Conservation (phyloP, 1,284 basidiomycete species). For the Filobasidium uniguttulatum region DNA sequence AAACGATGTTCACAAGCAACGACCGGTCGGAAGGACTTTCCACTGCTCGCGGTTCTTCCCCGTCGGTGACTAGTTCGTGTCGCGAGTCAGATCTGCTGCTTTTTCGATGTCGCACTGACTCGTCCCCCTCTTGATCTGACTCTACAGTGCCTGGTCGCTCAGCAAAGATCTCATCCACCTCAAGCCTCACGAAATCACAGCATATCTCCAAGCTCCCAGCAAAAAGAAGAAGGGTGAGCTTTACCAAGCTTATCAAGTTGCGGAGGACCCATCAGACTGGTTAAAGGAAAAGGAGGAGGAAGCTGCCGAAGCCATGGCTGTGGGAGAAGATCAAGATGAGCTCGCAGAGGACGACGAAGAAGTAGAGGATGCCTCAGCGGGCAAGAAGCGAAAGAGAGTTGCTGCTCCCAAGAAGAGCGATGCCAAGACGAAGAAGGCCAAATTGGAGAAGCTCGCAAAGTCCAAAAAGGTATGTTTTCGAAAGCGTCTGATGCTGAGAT, state of each 20-base stretch:
- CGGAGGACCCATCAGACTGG: constrained; percentile 67
- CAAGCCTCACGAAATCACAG: constrained; percentile 64
- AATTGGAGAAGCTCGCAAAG: constrained; percentile 16
- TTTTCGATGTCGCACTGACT: background rate
- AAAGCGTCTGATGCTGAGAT: background rate
- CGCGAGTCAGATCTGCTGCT: background rate
- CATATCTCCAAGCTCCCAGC: constrained; percentile 52
- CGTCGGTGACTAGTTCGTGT: constrained; percentile 75
- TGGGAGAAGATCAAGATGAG: constrained; percentile 45
- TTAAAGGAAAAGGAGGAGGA: constrained; percentile 41
- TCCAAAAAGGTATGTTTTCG: constrained; percentile 20
- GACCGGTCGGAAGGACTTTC: constrained; percentile 4
- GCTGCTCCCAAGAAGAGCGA: constrained; percentile 45
- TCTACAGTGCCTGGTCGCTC: constrained; percentile 64
- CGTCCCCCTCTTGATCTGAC: background rate
- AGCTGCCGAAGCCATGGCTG: constrained; percentile 41
- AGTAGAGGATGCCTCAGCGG: constrained; percentile 42
- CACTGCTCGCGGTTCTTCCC: constrained; percentile 82
- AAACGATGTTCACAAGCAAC: constrained; percentile 2
- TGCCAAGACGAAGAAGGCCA: constrained; percentile 27
- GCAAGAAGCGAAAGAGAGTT: constrained; percentile 41
- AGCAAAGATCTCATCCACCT: constrained; percentile 70
- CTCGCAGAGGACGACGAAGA: constrained; percentile 48
- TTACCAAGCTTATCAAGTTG: constrained; percentile 64
- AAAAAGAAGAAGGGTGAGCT: constrained; percentile 64